These are phyloP conservation scores for Ruellia speciosa DNA, from an alignment of 305 asterid species.

Conservation along the genomic window DNA sequence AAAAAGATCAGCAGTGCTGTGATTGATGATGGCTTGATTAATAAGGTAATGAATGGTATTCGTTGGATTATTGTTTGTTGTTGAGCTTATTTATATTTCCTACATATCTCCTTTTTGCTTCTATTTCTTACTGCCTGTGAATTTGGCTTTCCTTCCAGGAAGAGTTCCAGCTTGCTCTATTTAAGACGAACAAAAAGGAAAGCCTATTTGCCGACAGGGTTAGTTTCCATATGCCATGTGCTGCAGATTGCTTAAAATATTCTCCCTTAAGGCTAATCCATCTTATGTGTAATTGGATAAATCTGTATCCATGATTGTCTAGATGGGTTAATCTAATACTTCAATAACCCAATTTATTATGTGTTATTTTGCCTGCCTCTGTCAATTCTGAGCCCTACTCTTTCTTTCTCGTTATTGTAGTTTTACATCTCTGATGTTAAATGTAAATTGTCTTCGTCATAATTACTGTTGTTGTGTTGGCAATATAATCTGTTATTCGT, in stretches of 20 bases:
- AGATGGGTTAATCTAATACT: not conserved
- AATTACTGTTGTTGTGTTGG: constrained; percentile 13
- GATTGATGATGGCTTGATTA: constrained; percentile 66
- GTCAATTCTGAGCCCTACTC: not conserved
- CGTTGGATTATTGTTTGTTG: not conserved
- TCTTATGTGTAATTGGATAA: not conserved
- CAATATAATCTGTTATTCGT: constrained; percentile 14
- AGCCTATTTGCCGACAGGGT: constrained; percentile 91
- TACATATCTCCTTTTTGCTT: not conserved
- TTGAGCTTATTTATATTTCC: not conserved
- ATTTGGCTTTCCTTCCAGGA: constrained; percentile 39
- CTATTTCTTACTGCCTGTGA: not conserved
- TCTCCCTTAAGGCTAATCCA: constrained; percentile 46
- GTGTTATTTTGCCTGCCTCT: not conserved
- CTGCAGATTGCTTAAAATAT: constrained; percentile 28
- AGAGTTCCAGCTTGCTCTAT: constrained; percentile 81
- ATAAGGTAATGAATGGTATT: constrained; percentile 43
- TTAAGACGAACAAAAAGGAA: constrained; percentile 71
- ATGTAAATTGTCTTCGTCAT: not conserved
- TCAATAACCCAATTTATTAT: not conserved
- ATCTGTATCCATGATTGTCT: too few species aligned
- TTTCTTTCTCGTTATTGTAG: not conserved
- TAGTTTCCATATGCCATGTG: constrained; percentile 33
- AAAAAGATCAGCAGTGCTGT: constrained; percentile 73
- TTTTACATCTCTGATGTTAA: not conserved